A percentile compares a stretch with the other conserved stretches of the same genome.
phyloP scores from a whole-genome alignment of 352 stramenopile species.

The Phytopythium chamaehyphon region DNA sequence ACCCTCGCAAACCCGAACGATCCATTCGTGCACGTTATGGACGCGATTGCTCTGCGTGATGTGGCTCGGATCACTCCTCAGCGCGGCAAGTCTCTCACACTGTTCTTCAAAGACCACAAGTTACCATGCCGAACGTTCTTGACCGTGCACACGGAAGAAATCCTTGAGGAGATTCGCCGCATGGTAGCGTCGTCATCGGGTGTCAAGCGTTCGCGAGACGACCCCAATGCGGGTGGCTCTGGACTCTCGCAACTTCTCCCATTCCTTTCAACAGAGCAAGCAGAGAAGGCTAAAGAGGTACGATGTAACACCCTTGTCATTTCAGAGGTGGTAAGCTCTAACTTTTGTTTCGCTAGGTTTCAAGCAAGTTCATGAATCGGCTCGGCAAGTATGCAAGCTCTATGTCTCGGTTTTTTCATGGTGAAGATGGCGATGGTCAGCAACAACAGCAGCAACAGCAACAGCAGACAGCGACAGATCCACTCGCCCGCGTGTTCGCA shows the following conservation, averaged over 20 bases:
- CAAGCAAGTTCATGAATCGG: constrained; percentile 76
- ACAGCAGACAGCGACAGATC: constrained; percentile 15
- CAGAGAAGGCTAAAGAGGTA: constrained; percentile 77
- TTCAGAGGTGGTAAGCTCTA: not conserved
- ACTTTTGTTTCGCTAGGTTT: constrained; percentile 20
- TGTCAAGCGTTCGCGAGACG: constrained; percentile 36
- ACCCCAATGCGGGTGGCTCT: constrained; percentile 13
- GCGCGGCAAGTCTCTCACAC: constrained; percentile 65
- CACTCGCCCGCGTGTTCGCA: constrained; percentile 34
- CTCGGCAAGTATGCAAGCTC: constrained; percentile 63
- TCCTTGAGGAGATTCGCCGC: constrained; percentile 52
- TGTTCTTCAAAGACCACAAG: constrained; percentile 72
- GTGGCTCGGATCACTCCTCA: constrained; percentile 75
- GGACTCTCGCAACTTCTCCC: constrained; percentile 52
- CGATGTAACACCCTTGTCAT: not conserved
- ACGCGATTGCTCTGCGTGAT: constrained; percentile 61
- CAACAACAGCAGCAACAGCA: constrained; percentile 19
- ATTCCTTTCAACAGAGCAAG: constrained; percentile 61
- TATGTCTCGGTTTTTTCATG: constrained; percentile 52
- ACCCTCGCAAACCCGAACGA: constrained; percentile 20
- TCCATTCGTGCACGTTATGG: constrained; percentile 54
- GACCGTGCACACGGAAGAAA: constrained; percentile 64
- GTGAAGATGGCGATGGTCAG: constrained; percentile 52
- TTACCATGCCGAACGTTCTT: constrained; percentile 67
- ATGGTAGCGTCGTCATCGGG: constrained; percentile 52